Evolutionary conservation across 2,329 filamentous ascomycete species (phyloP).

Genomic region (Neonectria faginata): DNA sequence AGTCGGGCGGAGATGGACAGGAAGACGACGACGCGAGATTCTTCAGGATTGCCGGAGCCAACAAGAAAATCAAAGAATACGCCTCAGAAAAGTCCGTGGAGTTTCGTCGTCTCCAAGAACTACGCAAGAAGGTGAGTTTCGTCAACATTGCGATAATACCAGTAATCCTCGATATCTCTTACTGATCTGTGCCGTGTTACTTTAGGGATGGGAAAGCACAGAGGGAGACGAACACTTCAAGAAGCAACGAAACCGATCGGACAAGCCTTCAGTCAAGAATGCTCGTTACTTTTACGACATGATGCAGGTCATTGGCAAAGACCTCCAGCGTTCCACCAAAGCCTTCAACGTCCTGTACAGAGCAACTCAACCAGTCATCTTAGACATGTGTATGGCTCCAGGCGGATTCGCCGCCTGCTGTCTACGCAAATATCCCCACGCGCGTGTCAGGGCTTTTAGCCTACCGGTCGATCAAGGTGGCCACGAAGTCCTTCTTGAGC

Average conservation of each 20-base stretch:
- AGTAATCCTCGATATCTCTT: not conserved
- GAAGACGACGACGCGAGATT: not conserved
- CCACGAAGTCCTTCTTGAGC: slow-evolving; percentile 50
- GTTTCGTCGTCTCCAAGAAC: slow-evolving; percentile 18
- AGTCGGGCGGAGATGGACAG: not conserved
- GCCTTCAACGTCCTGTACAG: slow-evolving; percentile 45
- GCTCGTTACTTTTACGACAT: slow-evolving; percentile 52
- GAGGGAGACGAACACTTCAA: slow-evolving; percentile 58
- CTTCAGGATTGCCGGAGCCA: not conserved
- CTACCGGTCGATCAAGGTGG: slow-evolving; percentile 56
- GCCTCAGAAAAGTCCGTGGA: slow-evolving; percentile 13
- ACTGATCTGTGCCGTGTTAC: not conserved
- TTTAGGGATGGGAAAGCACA: slow-evolving; percentile 58
- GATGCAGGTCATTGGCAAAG: slow-evolving; percentile 57
- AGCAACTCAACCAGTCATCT: slow-evolving; percentile 46
- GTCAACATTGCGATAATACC: accelerated
- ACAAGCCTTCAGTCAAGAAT: slow-evolving; percentile 44
- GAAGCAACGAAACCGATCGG: slow-evolving; percentile 53
- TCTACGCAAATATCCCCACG: slow-evolving; percentile 50
- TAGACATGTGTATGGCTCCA: slow-evolving; percentile 69
- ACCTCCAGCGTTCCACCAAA: slow-evolving; percentile 53
- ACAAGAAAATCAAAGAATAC: slow-evolving; percentile 12
- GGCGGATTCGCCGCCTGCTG: slow-evolving; percentile 61
- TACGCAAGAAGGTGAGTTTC: slow-evolving; percentile 26
- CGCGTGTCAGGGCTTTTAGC: slow-evolving; percentile 53